A percentile compares a stretch with the other conserved stretches of the same genome.
Evolutionary conservation across 139 green algal genomes (phyloP).

Genomic region (Chlorella sorokiniana): DNA sequence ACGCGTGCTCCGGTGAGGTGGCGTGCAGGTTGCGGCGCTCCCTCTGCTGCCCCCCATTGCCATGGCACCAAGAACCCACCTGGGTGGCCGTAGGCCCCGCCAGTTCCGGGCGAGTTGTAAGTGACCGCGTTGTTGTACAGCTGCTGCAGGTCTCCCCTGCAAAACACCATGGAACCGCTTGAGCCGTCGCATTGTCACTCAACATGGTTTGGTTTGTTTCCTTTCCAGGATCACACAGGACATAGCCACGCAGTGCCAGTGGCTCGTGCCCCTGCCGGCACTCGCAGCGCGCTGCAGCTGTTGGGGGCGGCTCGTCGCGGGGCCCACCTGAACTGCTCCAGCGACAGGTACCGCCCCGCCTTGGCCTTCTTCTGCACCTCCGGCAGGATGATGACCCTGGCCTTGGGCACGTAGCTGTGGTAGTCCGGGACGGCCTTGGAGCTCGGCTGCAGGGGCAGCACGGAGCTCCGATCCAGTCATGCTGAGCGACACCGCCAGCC

Average conservation of each 20-base stretch:
- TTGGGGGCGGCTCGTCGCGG: background rate
- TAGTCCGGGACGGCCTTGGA: constrained; percentile 48
- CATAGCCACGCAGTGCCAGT: too few species aligned
- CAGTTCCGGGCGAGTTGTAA: constrained; percentile 54
- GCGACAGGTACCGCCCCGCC: constrained; percentile 36
- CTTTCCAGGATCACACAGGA: too few species aligned
- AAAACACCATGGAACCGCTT: background rate
- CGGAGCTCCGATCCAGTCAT: too few species aligned
- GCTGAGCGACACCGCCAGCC: background rate
- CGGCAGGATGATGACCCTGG: constrained; percentile 57
- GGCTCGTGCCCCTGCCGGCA: background rate
- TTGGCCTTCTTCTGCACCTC: constrained; percentile 52
- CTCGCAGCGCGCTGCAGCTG: background rate
- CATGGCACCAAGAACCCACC: too few species aligned
- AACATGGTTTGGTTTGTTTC: too few species aligned
- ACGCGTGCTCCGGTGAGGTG: too few species aligned
- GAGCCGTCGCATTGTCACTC: background rate
- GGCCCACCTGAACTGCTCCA: constrained; percentile 40
- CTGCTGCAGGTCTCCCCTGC: constrained; percentile 40
- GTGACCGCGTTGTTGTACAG: constrained; percentile 46
- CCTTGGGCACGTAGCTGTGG: constrained; percentile 44
- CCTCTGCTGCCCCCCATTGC: too few species aligned
- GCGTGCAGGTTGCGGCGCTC: too few species aligned
- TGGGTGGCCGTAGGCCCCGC: background rate
- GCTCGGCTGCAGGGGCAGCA: background rate